phyloP scores from a whole-genome alignment of 768 basidiomycete species.

The Russula sp. region DNA sequence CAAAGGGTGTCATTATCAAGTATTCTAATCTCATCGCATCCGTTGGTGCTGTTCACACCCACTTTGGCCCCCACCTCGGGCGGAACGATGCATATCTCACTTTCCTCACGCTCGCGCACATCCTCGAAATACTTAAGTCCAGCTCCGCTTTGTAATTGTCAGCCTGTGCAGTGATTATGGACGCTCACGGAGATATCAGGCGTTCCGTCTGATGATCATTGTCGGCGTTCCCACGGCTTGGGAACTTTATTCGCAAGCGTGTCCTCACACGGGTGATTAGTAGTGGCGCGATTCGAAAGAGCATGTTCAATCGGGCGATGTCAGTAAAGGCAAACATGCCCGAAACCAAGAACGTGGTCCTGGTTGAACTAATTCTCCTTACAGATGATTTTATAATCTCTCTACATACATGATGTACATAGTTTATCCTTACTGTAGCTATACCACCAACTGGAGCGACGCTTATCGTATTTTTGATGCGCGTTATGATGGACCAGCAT shows the following conservation, averaged over 20 bases:
- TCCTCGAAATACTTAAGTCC: constrained; percentile 93
- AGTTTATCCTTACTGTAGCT: too few relatives aligned
- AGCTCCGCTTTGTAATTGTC: constrained; percentile 63
- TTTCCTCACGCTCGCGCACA: constrained; percentile 90
- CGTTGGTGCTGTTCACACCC: constrained; percentile 62
- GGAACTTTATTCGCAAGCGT: constrained; percentile 95
- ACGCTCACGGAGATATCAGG: constrained; percentile 98
- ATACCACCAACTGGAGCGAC: too few relatives aligned
- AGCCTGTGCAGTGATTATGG: constrained; percentile 84
- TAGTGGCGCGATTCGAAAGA: constrained; percentile 58
- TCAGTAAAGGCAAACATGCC: too few relatives aligned
- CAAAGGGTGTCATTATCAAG: constrained; percentile 88
- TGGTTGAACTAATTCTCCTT: too few relatives aligned
- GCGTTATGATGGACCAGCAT: too few relatives aligned
- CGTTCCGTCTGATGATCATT: constrained; percentile 86
- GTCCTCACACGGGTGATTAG: constrained; percentile 75
- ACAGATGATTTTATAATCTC: too few relatives aligned
- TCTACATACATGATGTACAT: too few relatives aligned
- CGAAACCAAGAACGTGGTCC: too few relatives aligned
- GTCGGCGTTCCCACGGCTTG: constrained; percentile 94
- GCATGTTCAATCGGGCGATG: constrained; percentile 74
- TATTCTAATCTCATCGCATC: constrained; percentile 84
- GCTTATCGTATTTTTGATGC: too few relatives aligned
- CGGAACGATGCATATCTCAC: constrained; percentile 69
- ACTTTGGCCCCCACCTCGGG: constrained; percentile 60